Evolutionary conservation across 2,329 filamentous ascomycete genomes (phyloP).

Genomic region (Colletotrichum echinochloae): DNA sequence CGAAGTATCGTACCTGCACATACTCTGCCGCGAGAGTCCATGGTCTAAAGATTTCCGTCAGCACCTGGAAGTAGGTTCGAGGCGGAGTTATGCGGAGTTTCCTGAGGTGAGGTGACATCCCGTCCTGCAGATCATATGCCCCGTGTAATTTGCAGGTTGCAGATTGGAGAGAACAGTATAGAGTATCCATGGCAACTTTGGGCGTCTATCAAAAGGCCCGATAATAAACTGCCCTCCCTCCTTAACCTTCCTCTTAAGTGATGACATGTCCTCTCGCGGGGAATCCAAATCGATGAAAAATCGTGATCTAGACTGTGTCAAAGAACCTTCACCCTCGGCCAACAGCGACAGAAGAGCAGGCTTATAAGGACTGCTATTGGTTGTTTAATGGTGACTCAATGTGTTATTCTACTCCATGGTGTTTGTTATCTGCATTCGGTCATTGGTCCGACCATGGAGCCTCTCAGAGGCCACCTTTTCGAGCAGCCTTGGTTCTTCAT

Average conservation of each 20-base stretch:
- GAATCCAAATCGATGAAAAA: not conserved
- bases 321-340: conserved; percentile 15
- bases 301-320: not conserved
- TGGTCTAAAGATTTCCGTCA: not conserved
- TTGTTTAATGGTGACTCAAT: too few species aligned
- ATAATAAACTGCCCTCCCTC: not conserved
- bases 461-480: too few species aligned
- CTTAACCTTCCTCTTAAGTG: too few species aligned
- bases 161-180: not conserved
- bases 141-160: conserved; percentile 3
- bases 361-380: not conserved
- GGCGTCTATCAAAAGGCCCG: conserved; percentile 18
- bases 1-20: not conserved
- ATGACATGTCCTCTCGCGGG: not conserved
- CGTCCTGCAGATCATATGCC: conserved; percentile 27
- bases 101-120: conserved; percentile 3
- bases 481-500: too few species aligned
- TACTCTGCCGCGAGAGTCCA: not conserved
- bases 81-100: conserved; percentile 38
- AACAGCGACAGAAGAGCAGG: not conserved
- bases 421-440: too few species aligned
- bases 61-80: not conserved
- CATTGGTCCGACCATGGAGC: too few species aligned
- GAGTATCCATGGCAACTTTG: not conserved
- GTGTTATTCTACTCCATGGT: too few species aligned